A percentile compares a stretch with the other conserved stretches of the same genome.
phyloP scores from a whole-genome alignment of 2,329 filamentous ascomycete species.

The Xylariaceae sp. region DNA sequence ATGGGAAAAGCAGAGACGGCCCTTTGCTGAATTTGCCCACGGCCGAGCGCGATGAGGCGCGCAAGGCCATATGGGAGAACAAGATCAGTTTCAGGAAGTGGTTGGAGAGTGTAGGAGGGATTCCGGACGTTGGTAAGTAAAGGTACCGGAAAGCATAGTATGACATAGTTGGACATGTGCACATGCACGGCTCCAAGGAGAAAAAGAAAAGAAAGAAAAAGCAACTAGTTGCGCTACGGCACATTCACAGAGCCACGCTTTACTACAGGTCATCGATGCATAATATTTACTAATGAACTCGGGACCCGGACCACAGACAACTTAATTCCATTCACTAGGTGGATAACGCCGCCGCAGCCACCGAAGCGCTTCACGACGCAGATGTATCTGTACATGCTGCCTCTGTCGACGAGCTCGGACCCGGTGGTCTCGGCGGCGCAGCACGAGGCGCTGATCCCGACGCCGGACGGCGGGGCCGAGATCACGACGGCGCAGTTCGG shows the following conservation, averaged over 20 bases:
- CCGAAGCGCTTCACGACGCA: conserved; percentile 84
- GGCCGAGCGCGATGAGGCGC: conserved; percentile 56
- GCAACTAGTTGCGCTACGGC: too few relatives aligned
- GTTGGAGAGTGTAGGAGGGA: conserved; percentile 48
- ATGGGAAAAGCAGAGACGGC: conserved; percentile 35
- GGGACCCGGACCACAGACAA: conserved; percentile 38
- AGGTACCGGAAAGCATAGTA: too few relatives aligned
- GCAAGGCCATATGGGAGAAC: conserved; percentile 63
- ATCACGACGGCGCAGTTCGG: conserved; percentile 75
- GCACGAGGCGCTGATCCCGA: conserved; percentile 55
- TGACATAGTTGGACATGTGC: too few relatives aligned
- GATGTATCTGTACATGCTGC: conserved; percentile 93
- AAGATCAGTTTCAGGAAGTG: conserved; percentile 63
- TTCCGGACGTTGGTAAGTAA: conserved; percentile 58
- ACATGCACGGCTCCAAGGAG: too few relatives aligned
- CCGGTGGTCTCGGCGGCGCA: conserved; percentile 33
- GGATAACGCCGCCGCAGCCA: conserved; percentile 74
- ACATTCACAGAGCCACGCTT: too few relatives aligned
- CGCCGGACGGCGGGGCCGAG: conserved; percentile 62
- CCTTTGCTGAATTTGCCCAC: conserved; percentile 57
- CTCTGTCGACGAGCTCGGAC: conserved; percentile 37
- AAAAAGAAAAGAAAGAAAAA: too few relatives aligned
- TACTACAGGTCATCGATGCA: background rate
- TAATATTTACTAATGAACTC: background rate
- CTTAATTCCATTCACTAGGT: conserved; percentile 79